These are phyloP conservation scores for Toxicodendron radicans DNA, from an alignment of 345 rosid species.

Conservation along the genomic window DNA sequence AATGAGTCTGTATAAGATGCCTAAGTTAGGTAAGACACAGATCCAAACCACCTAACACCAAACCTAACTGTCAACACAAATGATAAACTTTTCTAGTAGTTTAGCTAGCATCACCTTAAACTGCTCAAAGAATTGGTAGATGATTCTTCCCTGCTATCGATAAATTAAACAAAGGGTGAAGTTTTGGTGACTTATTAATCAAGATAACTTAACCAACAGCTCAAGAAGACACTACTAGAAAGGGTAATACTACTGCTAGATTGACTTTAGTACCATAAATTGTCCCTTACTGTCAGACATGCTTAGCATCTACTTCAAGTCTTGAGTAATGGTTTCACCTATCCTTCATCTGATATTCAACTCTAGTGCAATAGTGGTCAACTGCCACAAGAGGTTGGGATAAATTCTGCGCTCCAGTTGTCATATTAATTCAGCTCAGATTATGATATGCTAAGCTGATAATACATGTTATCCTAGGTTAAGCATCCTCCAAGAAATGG, in stretches of 20 bases:
- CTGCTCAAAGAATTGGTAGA: not conserved
- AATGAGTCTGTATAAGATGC: not conserved
- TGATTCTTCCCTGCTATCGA: not conserved
- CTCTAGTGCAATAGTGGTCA: not conserved
- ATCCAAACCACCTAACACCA: slow-evolving; percentile 1
- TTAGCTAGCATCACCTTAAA: not conserved
- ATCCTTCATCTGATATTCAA: not conserved
- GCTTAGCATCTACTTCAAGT: not conserved
- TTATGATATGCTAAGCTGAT: not conserved
- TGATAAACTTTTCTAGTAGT: not conserved
- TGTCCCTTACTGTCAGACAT: not conserved
- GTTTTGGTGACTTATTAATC: not conserved
- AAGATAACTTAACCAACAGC: not conserved
- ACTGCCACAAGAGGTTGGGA: not conserved
- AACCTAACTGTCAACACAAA: not conserved
- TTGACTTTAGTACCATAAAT: not conserved
- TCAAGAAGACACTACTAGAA: not conserved
- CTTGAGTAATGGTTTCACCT: not conserved
- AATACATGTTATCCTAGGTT: not conserved
- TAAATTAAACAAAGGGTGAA: not conserved
- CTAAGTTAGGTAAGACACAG: not conserved
- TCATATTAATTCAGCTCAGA: not conserved
- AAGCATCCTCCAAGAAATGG: not conserved
- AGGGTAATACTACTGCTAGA: not conserved
- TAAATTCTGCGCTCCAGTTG: not conserved